phyloP scores from a whole-genome alignment of 805 yeast genomes.

The Ogataea neopini region DNA sequence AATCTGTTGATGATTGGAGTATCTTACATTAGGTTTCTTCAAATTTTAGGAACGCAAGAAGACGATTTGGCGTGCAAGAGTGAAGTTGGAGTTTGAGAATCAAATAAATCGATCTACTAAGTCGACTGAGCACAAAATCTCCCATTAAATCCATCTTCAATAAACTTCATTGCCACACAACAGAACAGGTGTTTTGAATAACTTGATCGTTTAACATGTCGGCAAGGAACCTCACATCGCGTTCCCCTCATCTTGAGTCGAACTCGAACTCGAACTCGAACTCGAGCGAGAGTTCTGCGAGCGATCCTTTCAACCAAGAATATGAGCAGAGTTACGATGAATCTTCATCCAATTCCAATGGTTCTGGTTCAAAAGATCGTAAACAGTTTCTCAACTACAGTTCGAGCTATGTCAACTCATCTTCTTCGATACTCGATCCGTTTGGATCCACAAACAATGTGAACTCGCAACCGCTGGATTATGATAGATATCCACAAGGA shows the following conservation, averaged over 20 bases:
- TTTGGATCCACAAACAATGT: constrained; percentile 31
- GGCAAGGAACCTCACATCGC: constrained; percentile 36
- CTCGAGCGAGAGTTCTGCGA: constrained; percentile 26
- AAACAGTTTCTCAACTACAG: constrained; percentile 25
- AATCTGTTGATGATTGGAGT: background rate
- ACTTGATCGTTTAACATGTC: constrained; percentile 24
- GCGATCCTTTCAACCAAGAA: constrained; percentile 35
- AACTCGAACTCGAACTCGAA: constrained; percentile 29
- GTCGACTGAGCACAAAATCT: background rate
- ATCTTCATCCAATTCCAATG: constrained; percentile 25
- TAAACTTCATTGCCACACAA: constrained; percentile 1
- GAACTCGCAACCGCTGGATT: constrained; percentile 45
- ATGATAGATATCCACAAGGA: constrained; percentile 67
- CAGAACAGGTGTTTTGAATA: constrained; percentile 4
- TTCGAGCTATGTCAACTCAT: constrained; percentile 29
- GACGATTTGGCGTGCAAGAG: background rate
- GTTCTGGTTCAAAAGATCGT: constrained; percentile 19
- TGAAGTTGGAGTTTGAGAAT: background rate
- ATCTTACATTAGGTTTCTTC: background rate
- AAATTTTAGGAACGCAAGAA: background rate
- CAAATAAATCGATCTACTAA: background rate
- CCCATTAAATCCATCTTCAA: background rate
- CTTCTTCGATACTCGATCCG: constrained; percentile 33
- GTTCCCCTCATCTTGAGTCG: constrained; percentile 35
- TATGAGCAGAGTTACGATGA: constrained; percentile 34